Evolutionary conservation across 2,329 filamentous ascomycete species (phyloP).

Genomic region (Exophiala xenobiotica): DNA sequence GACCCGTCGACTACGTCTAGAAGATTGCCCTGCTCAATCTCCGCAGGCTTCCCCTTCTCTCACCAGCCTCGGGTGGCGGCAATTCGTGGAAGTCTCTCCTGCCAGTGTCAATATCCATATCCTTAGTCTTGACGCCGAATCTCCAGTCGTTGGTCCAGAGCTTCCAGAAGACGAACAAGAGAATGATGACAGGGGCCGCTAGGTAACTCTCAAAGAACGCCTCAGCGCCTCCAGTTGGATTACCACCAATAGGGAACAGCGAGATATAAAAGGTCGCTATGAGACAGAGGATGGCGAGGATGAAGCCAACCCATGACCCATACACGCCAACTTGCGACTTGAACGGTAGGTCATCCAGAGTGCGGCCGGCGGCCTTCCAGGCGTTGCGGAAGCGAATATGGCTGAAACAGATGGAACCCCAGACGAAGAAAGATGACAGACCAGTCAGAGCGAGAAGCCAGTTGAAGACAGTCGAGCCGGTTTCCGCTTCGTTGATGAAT

Average conservation of each 20-base stretch:
- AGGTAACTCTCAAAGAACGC: conserved; percentile 69
- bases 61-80: conserved; percentile 6
- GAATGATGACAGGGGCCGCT: conserved; percentile 56
- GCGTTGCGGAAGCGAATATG: conserved; percentile 87
- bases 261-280: conserved; percentile 86
- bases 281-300: conserved; percentile 54
- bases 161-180: conserved; percentile 50
- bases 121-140: conserved; percentile 13
- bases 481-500: conserved; percentile 61
- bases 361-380: conserved; percentile 70
- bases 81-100: conserved; percentile 59
- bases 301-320: conserved; percentile 78
- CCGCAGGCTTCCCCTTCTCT: conserved; percentile 19
- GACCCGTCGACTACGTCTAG: not conserved
- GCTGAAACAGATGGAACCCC: conserved; percentile 42
- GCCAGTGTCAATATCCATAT: conserved; percentile 65
- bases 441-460: conserved; percentile 81
- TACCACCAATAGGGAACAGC: conserved; percentile 66
- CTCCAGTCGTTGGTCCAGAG: conserved; percentile 21
- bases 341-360: conserved; percentile 77
- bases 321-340: conserved; percentile 72
- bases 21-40: conserved; percentile 19
- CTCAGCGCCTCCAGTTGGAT: conserved; percentile 52
- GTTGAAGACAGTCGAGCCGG: conserved; percentile 60
- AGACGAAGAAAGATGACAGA: conserved; percentile 72